phyloP scores from a whole-genome alignment of 306 rosid species.

The Casuarina equisetifolia region DNA sequence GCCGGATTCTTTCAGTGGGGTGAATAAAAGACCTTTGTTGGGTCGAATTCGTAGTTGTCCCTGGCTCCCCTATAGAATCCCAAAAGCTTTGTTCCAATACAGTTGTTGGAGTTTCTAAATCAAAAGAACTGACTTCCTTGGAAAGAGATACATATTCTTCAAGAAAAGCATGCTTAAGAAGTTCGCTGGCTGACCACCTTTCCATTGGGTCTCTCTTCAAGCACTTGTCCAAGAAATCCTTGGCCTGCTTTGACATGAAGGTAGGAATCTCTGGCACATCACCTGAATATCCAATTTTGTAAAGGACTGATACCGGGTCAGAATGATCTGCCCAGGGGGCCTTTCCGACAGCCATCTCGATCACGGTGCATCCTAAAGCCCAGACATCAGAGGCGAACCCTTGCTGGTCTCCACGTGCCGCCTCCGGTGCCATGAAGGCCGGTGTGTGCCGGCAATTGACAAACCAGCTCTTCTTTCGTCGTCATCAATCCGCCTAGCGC shows the following conservation, averaged over 20 bases:
- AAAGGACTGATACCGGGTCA: slow-evolving; percentile 60
- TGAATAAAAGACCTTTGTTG: slow-evolving; percentile 20
- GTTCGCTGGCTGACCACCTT: slow-evolving; percentile 72
- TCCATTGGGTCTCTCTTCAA: slow-evolving; percentile 53
- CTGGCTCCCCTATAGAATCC: slow-evolving; percentile 40
- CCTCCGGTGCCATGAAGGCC: slow-evolving; percentile 90
- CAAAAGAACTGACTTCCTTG: slow-evolving; percentile 13
- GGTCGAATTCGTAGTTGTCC: slow-evolving; percentile 27
- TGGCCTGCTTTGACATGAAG: slow-evolving; percentile 59
- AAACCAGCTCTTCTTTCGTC: not conserved
- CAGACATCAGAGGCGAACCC: slow-evolving; percentile 81
- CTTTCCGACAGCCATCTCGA: slow-evolving; percentile 82
- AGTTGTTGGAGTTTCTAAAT: slow-evolving; percentile 57
- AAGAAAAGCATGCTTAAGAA: slow-evolving; percentile 64
- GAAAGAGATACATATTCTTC: slow-evolving; percentile 9
- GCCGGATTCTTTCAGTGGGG: slow-evolving; percentile 44
- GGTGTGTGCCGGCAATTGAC: slow-evolving; percentile 70
- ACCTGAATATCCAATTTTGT: slow-evolving; percentile 56
- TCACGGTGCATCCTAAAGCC: slow-evolving; percentile 81
- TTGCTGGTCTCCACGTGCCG: slow-evolving; percentile 84
- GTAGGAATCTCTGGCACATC: slow-evolving; percentile 63
- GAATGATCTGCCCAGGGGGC: slow-evolving; percentile 51
- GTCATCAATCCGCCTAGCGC: slow-evolving; percentile 41
- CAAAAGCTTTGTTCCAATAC: slow-evolving; percentile 56
- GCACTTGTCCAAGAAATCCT: slow-evolving; percentile 71